phyloP scores from a whole-genome alignment of 768 basidiomycete genomes.

The Trametes sanguinea region DNA sequence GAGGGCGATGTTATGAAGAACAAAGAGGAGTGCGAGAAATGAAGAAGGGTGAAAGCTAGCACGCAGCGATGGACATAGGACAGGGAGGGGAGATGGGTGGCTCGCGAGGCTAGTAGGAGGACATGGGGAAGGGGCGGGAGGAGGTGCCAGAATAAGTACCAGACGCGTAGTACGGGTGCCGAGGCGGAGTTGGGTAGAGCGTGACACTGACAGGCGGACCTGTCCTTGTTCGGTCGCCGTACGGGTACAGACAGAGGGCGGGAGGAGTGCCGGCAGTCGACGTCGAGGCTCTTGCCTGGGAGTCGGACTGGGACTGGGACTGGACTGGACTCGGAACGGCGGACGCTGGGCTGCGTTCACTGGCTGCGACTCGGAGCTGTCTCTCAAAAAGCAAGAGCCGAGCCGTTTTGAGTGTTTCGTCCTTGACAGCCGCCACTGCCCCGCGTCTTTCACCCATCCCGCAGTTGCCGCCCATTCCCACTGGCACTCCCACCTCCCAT shows the following conservation, averaged over 20 bases:
- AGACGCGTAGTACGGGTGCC: not conserved
- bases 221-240: not conserved
- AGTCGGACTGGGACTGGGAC: too few species aligned
- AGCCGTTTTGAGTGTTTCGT: slow-evolving; percentile 12
- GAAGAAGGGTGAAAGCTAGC: not conserved
- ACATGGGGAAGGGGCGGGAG: not conserved
- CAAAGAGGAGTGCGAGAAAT: slow-evolving; percentile 2
- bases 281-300: not conserved
- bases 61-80: slow-evolving; percentile 2
- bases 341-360: too few species aligned
- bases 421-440: slow-evolving; percentile 17
- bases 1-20: not conserved
- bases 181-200: slow-evolving; percentile 8
- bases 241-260: not conserved
- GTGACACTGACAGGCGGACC: not conserved
- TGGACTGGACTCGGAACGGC: too few species aligned
- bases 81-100: not conserved
- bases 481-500: too few species aligned
- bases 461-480: not conserved
- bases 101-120: not conserved
- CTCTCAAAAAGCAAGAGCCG: not conserved
- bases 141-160: slow-evolving; percentile 6
- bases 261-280: not conserved
- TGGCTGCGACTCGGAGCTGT: too few species aligned
- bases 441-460: not conserved